Base-by-base conservation (phyloP, 345 rosid species). In the Hibiscus syriacus region DNA sequence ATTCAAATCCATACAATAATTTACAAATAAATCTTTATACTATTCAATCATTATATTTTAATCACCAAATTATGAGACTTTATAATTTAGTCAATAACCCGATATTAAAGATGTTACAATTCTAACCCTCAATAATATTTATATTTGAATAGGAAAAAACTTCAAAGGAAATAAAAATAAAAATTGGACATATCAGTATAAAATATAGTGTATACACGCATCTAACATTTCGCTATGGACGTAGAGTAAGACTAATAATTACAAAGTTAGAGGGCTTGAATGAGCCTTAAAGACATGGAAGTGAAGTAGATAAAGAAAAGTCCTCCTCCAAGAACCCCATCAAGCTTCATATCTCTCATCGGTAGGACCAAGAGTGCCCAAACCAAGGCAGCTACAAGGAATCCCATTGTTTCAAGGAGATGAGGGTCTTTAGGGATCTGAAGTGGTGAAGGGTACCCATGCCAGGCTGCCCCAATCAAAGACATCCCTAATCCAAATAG, bases 341-440 rank as follows among this genome's bases (percentile, higher is more conserved):
- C 90, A 66, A 84, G 84, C 78, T 70, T 89, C 96, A 90, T 93
- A 27, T 80, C 82, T 79, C 77, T 82, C 52, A 74, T 53, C 17
- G 90, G 92, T 72, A 90, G 70, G 59, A 93, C 85, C 79, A 85
- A 38, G n/a, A 93, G 81, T 36, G 90, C 92, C 96, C 98, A 93
- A 64, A 93, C 64, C 84, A 89, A 75, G 39, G 95, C 90, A 8
- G 77, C 88, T 45, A 70, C 72, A 56, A 87, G 61, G 70, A 93
- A 90, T 2, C 87, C 94, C 13, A 90, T 48, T 32, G 96, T 90
- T 76, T 90, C 92, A 68, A 89, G 55, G 53, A 93, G 85, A 50
- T 81, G 72, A 9, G 84, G 76, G 38, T 93, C 91, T 36, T 53
- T 73, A 1, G 86, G 72, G 64, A 93, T 79, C 20, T 66, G 53